phyloP scores from a whole-genome alignment of 176 grass and related monocot species.

The Canna indica region DNA sequence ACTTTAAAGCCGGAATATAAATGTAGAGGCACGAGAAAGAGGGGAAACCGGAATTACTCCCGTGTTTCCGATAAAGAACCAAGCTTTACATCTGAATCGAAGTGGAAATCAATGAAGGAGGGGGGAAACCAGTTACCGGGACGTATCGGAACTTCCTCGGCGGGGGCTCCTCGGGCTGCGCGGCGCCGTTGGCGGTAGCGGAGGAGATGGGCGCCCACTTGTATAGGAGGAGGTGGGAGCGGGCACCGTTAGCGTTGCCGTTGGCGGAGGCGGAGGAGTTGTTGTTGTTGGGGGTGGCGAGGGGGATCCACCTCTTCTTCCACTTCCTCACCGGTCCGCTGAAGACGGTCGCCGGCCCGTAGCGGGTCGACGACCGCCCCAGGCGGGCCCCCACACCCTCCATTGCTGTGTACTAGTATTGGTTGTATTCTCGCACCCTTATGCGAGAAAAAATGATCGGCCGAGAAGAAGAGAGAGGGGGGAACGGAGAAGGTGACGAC shows the following conservation, averaged over 20 bases:
- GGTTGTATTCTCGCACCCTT: background rate
- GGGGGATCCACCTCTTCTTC: slow-evolving; percentile 37
- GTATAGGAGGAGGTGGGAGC: slow-evolving; percentile 39
- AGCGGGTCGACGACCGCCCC: slow-evolving; percentile 23
- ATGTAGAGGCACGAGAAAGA: background rate
- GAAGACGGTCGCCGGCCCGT: slow-evolving; percentile 26
- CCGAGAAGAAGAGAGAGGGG: background rate
- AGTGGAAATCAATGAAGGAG: background rate
- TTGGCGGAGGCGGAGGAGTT: slow-evolving; percentile 20
- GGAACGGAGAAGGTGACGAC: background rate
- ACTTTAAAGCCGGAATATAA: background rate
- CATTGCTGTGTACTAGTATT: background rate
- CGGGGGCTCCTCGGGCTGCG: slow-evolving; percentile 15
- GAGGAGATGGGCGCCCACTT: slow-evolving; percentile 42
- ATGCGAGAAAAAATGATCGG: background rate
- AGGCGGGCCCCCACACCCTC: slow-evolving; percentile 12
- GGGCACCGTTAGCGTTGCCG: slow-evolving; percentile 9
- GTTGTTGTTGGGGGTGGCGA: slow-evolving; percentile 23
- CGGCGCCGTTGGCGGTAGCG: background rate
- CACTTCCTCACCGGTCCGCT: slow-evolving; percentile 27
- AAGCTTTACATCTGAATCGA: background rate
- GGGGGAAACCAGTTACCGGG: slow-evolving; percentile 24
- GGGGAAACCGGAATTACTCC: background rate
- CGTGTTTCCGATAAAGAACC: background rate
- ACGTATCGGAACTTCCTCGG: slow-evolving; percentile 49